Evolutionary conservation across 768 basidiomycete species (phyloP), one percentile per base, ranked within the genome.

Genomic region (Serendipita vermifera): DNA sequence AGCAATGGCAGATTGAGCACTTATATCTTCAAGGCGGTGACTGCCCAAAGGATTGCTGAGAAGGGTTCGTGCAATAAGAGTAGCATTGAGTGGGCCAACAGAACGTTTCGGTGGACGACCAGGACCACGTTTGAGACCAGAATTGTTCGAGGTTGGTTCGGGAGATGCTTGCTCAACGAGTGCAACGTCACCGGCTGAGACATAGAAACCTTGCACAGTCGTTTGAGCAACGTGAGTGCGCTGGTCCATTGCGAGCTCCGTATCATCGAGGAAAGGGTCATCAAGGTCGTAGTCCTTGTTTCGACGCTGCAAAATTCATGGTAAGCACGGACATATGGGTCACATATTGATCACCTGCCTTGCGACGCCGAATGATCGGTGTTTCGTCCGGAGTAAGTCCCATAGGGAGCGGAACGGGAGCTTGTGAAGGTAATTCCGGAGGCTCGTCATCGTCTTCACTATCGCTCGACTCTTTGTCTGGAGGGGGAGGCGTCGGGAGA

Each of bases 231-330:
- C 87, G 70, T 78, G 89, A 2, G 85, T 91, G 3, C 94, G 83
- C 65, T 93, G 82, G 71, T 98, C 93, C 41, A 93, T 71, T 24
- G 80, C 83, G 56, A 94, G 73, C 65, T 98, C 94, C 1, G 90
- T 89, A 70, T 99, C 96, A 74, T 99, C 96, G 65, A 99, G 96
- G 72, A 98, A 98, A 0, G 89, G 86, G 70, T 99, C 96, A 0
- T 75, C 71, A 17, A 83, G 74, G 71, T 99, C 94, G 73, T 99
- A 99, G 64, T 91, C 88, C 65, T 39, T 40, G 57, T 26, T 15
- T 32, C 33, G 48, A 56, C 31, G 38, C 29, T 41, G 55, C 17
- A 38, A 14, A 54, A n/a, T 60, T 57, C 15, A 60, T 58, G 5
- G 46, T 38, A 29, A 36, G 56, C 46, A 20, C 43, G 31, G 33